Base-by-base conservation (phyloP, 768 basidiomycete species). In the Russula sp. region DNA sequence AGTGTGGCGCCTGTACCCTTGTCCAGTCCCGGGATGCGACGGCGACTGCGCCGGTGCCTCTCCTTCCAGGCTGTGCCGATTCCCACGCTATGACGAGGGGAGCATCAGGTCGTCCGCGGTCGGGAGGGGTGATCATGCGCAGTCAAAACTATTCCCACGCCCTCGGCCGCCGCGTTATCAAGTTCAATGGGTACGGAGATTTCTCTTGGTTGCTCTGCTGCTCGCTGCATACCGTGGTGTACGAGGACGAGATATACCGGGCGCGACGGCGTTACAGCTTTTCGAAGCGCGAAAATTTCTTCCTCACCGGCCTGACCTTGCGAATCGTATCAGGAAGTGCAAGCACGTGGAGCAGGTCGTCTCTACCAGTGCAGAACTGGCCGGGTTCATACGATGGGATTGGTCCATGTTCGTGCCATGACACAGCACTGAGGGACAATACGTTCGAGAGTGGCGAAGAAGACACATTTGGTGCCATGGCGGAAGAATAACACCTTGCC, bases 241-340 rank as follows among this genome's bases (percentile, higher is more conserved):
- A 84, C 72, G 72, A 78, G 38, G 78, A 82, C 44, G 76, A 76
- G 61, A 73, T 74, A 46, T 93, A 86, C 69, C 88, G n/a, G n/a
- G n/a, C n/a, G n/a, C 88, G 2, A 87, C 84, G 1, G 90, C 87
- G 11, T 73, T 85, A 69, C 90, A 92, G 67, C 78, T 92, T n/a
- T 81, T 84, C 60, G 89, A 92, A 73, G 89, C 89, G 9, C 76
- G 88, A 70, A 88, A 88, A 72, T 92, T 84, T 72, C 70, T 84
- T 38, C 77, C 78, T 1, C 72, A 77, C 22, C 76, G 77, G 20
- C 42, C 18, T 20, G 42, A 44, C 42, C 18, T 44, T n/a, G 42
- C 42, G 7, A 5, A 44, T 20, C 42, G 42, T 20, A 20, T 44
- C 20, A 44, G 42, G 42, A 18, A 44, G 18, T 44, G 42, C 42